A percentile compares a stretch with the other conserved stretches of the same genome.
phyloP scores from a whole-genome alignment of 2,329 filamentous ascomycete species.

The Pseudogymnoascus sp. region DNA sequence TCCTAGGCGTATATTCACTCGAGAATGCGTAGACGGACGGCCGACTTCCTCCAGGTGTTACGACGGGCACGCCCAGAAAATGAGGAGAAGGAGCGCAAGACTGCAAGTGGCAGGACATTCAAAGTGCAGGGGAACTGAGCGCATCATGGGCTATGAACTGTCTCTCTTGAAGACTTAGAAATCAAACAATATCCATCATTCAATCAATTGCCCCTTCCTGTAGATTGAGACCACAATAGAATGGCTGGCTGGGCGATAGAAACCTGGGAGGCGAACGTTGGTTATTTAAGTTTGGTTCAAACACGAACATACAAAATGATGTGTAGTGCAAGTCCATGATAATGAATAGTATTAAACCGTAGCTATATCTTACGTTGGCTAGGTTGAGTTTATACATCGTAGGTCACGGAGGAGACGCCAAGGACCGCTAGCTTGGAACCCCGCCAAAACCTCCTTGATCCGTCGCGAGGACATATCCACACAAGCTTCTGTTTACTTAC shows the following conservation, averaged over 20 bases:
- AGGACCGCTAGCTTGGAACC: not conserved
- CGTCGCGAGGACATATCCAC: not conserved
- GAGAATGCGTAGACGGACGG: slow-evolving; percentile 92
- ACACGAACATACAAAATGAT: not conserved
- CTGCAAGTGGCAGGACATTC: slow-evolving; percentile 92
- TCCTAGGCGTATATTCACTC: slow-evolving; percentile 88
- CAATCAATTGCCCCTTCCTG: not conserved
- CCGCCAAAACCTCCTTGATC: slow-evolving; percentile 4
- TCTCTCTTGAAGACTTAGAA: not conserved
- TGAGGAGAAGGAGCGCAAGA: slow-evolving; percentile 97
- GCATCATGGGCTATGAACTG: not conserved
- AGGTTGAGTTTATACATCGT: not conserved
- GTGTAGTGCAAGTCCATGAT: not conserved
- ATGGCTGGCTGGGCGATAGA: not conserved
- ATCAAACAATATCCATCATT: slow-evolving; percentile 2
- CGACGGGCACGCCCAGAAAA: slow-evolving; percentile 90
- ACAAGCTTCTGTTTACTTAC: not conserved
- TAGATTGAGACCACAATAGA: not conserved
- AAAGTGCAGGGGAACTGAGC: slow-evolving; percentile 31
- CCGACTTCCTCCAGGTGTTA: slow-evolving; percentile 98
- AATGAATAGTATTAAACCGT: not conserved
- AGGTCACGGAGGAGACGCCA: not conserved
- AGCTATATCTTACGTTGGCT: not conserved
- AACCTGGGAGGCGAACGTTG: not conserved
- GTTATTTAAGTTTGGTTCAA: not conserved